Evolutionary conservation across 73 alveolate species (phyloP).

Genomic region (Tetrahymena borealis): DNA sequence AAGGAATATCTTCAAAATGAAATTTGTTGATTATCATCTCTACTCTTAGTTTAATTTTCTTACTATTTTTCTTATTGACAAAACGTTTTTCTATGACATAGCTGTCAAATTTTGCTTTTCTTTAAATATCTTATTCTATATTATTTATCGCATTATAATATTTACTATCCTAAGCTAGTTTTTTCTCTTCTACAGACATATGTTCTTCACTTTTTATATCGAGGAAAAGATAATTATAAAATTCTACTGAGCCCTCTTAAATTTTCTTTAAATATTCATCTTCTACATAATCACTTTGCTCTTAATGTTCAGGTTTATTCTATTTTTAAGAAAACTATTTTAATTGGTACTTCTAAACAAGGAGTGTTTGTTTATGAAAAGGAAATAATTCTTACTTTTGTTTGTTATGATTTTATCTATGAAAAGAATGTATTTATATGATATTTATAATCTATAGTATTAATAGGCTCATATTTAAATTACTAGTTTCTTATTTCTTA

Average conservation of each 20-base stretch:
- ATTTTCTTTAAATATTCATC: not conserved
- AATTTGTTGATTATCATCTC: not conserved
- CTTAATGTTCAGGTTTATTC: no score
- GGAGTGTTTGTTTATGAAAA: no score
- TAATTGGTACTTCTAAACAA: no score
- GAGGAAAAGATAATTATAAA: not conserved
- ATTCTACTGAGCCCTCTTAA: not conserved
- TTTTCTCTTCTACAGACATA: not conserved
- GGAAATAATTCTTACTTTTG: no score
- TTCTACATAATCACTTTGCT: not conserved
- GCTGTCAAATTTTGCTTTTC: not conserved
- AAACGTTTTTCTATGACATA: not conserved
- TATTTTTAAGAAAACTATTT: no score
- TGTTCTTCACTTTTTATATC: not conserved
- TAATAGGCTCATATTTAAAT: not conserved
- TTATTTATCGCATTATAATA: not conserved
- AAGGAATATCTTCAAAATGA: not conserved
- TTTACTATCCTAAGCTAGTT: not conserved
- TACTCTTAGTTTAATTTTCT: not conserved
- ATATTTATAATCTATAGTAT: not conserved
- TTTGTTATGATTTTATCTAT: no score
- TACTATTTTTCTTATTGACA: not conserved
- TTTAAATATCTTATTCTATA: not conserved
- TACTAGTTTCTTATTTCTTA: not conserved
- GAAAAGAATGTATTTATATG: no score